Evolutionary conservation across 192 early-diverging fungal species (phyloP), one percentile per base, ranked within the genome.

Genomic region (Umbelopsis sp.): DNA sequence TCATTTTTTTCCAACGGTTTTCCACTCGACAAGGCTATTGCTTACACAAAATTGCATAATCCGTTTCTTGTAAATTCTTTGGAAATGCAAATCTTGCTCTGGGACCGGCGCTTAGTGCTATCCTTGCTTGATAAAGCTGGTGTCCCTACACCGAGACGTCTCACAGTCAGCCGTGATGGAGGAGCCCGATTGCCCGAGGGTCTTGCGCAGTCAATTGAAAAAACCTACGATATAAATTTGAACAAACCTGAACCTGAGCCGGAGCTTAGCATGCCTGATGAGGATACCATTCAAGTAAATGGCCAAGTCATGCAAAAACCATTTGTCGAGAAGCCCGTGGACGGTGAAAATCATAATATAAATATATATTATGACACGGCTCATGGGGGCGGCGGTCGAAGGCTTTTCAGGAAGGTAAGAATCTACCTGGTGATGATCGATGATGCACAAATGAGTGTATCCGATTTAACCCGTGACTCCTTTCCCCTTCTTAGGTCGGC

Each of bases 271-370:
- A 67, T 71, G 46, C 50, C 69, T 23, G 23, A 66, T 0, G 69
- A 80, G 7, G 89, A 97, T 70, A 93, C 90, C 7, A 83, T 96
- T 67, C 66, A 79, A 21, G 81, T 96, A 13, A 91, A 91, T 8
- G 82, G 85, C 25, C 69, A 86, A 68, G 82, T 78, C 33, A 84
- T 99, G 18, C 79, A 75, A 72, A 99, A 99, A 77, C 95, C 97
- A 16, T 99, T 97, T 86, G 95, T 99, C 16, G 97, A 99, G 74
- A 99, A 99, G 74, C 97, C 97, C 11, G 91, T 94, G n/a, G 90
- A 91, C 33, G 91, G 96, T 23, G 97, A 99, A 78, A 90, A 99
- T 78, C 97, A 99, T 83, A 97, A 97, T 76, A 95, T 99, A 64
- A 89, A 92, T 84, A 95, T 99, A 64, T 97, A 99, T 86, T 99